A percentile compares a stretch with the other conserved stretches of the same genome.
Evolutionary conservation across 2,329 filamentous ascomycete genomes (phyloP).

Genomic region (Pseudopyricularia javanii): DNA sequence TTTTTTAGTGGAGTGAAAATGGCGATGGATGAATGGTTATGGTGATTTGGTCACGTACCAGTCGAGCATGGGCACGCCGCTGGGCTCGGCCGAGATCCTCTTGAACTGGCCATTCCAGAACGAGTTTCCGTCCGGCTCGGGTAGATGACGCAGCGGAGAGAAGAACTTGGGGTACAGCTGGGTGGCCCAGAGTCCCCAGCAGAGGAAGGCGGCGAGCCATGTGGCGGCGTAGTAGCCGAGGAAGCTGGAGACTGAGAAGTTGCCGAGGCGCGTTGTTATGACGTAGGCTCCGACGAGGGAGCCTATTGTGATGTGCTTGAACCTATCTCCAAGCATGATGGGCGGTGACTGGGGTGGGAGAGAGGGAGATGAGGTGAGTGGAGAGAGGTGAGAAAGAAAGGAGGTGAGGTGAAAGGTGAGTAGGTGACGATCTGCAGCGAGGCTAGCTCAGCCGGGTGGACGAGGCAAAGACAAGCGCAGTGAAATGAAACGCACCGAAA

Average conservation of each 20-base stretch:
- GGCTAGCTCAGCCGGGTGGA: too few relatives aligned
- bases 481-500: too few relatives aligned
- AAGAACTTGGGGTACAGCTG: constrained; percentile 36
- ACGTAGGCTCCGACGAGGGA: constrained; percentile 19
- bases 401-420: too few relatives aligned
- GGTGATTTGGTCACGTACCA: constrained; percentile 25
- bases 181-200: constrained; percentile 26
- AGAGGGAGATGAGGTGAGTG: too few relatives aligned
- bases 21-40: too few relatives aligned
- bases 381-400: too few relatives aligned
- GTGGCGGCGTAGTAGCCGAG: constrained; percentile 18
- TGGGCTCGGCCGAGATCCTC: constrained; percentile 24
- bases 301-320: constrained; percentile 9
- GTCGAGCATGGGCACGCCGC: constrained; percentile 30
- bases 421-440: too few relatives aligned
- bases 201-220: constrained; percentile 21
- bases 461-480: too few relatives aligned
- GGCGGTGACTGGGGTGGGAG: neutral
- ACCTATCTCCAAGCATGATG: neutral
- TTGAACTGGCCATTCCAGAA: constrained; percentile 36
- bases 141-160: constrained; percentile 36
- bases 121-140: constrained; percentile 27
- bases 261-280: constrained; percentile 12
- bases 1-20: too few relatives aligned
- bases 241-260: constrained; percentile 20